Conservation (phyloP, 176 grass and related monocot species). For the Dendrocalamus sinicus region DNA sequence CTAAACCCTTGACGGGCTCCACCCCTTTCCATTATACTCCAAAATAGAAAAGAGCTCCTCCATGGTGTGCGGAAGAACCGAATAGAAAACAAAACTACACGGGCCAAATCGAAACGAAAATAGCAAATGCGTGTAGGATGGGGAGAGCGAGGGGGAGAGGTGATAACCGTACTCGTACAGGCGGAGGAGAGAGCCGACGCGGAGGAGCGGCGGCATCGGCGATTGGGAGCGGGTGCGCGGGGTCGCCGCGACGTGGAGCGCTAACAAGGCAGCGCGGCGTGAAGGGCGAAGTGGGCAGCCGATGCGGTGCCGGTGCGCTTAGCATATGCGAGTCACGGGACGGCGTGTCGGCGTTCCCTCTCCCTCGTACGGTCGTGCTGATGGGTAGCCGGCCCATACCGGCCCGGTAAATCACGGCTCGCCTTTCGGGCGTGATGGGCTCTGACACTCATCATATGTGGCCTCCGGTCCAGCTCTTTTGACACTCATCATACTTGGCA, state of each 20-base stretch:
- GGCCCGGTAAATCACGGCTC: too few relatives aligned
- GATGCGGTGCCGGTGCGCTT: background rate
- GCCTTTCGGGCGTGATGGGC: too few relatives aligned
- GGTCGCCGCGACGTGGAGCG: constrained; percentile 35
- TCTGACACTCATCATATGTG: too few relatives aligned
- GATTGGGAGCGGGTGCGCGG: constrained; percentile 8
- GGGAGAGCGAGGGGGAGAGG: background rate
- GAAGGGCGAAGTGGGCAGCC: background rate
- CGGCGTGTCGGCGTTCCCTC: too few relatives aligned
- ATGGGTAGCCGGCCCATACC: background rate
- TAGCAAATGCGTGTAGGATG: constrained; percentile 27
- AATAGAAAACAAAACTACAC: constrained; percentile 3
- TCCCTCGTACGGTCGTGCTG: too few relatives aligned
- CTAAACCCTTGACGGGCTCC: constrained; percentile 16
- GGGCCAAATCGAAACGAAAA: background rate
- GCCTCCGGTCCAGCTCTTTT: too few relatives aligned
- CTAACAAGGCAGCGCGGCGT: background rate
- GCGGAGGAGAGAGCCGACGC: constrained; percentile 44
- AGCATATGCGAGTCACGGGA: background rate
- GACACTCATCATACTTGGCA: too few relatives aligned
- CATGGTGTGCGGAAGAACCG: constrained; percentile 18
- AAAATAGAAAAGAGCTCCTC: background rate
- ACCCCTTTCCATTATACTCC: background rate
- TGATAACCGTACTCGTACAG: constrained; percentile 22
- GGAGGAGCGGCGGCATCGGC: constrained; percentile 63